phyloP scores from a whole-genome alignment of 768 basidiomycete genomes.

The Vararia minispora region DNA sequence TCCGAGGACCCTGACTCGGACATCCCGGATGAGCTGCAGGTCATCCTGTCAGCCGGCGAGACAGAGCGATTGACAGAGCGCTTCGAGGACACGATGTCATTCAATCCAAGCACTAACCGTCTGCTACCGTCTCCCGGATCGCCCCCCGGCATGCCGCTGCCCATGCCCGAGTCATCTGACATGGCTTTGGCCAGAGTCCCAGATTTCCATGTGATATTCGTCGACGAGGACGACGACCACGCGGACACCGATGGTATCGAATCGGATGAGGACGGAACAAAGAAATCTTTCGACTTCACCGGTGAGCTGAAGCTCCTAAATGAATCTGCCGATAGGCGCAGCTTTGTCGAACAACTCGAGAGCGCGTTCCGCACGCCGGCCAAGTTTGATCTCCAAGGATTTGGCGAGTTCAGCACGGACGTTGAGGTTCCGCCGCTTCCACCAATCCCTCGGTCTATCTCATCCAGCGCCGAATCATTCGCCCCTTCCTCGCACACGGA shows the following conservation, averaged over 20 bases:
- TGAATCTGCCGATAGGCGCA: constrained; percentile 57
- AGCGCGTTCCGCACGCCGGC: constrained; percentile 71
- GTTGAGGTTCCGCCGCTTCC: constrained; percentile 44
- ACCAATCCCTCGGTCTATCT: constrained; percentile 24
- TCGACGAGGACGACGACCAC: constrained; percentile 33
- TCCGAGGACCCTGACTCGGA: constrained; percentile 63
- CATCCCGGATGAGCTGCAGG: constrained; percentile 69
- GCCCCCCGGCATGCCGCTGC: constrained; percentile 32
- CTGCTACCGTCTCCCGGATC: constrained; percentile 28
- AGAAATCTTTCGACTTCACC: constrained; percentile 78
- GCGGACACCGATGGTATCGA: constrained; percentile 30
- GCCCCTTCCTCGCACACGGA: background rate
- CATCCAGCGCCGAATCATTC: constrained; percentile 11
- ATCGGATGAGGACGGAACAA: constrained; percentile 56
- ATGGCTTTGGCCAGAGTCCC: constrained; percentile 21
- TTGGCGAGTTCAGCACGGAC: constrained; percentile 24
- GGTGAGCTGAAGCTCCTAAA: constrained; percentile 62
- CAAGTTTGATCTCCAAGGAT: constrained; percentile 46
- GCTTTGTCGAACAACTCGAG: constrained; percentile 76
- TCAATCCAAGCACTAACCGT: constrained; percentile 7
- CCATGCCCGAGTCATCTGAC: constrained; percentile 14
- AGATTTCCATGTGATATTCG: constrained; percentile 31
- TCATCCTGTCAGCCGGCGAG: constrained; percentile 38
- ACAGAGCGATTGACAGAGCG: constrained; percentile 19
- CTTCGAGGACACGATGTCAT: constrained; percentile 30